These are phyloP conservation scores for Rhypophila decipiens DNA, from an alignment of 495 filamentous ascomycete species.

Conservation along the genomic window DNA sequence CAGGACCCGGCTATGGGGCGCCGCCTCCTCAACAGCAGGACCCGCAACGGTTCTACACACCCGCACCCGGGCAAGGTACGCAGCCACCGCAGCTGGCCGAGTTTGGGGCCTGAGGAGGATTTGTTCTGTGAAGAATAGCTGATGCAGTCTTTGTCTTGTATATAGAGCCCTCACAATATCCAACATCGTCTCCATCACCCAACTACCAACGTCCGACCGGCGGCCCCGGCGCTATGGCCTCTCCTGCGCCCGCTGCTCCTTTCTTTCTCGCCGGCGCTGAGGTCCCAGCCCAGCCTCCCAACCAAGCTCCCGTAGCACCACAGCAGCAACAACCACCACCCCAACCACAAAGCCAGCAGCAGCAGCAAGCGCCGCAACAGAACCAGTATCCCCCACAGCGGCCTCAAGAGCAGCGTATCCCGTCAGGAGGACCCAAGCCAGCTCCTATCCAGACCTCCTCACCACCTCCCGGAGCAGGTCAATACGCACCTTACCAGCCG, in stretches of 20 bases:
- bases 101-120: constrained; percentile 23
- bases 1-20: constrained; percentile 15
- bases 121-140: constrained; percentile 8
- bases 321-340: constrained; percentile 33
- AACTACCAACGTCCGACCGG: constrained; percentile 43
- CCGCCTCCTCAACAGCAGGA: constrained; percentile 44
- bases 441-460: constrained; percentile 42
- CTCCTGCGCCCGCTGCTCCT: constrained; percentile 37
- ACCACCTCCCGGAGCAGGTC: constrained; percentile 33
- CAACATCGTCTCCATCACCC: constrained; percentile 40
- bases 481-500: constrained; percentile 37
- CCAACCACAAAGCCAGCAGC: constrained; percentile 28
- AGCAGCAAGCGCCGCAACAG: constrained; percentile 27
- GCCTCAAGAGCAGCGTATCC: constrained; percentile 29
- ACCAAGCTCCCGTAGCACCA: constrained; percentile 19
- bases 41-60: constrained; percentile 65
- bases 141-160: no score
- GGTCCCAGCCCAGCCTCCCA: constrained; percentile 29
- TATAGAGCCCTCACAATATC: constrained; percentile 34
- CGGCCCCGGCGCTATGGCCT: constrained; percentile 22
- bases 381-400: constrained; percentile 34
- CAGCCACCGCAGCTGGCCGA: constrained; percentile 16
- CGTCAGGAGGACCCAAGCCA: constrained; percentile 36
- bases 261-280: constrained; percentile 43
- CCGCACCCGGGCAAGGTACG: constrained; percentile 41